Percentiles rank a stretch among this genome's conserved stretches.
Conservation (phyloP, 306 rosid genomes). For the barrel medic (Medicago truncatula) region DNA sequence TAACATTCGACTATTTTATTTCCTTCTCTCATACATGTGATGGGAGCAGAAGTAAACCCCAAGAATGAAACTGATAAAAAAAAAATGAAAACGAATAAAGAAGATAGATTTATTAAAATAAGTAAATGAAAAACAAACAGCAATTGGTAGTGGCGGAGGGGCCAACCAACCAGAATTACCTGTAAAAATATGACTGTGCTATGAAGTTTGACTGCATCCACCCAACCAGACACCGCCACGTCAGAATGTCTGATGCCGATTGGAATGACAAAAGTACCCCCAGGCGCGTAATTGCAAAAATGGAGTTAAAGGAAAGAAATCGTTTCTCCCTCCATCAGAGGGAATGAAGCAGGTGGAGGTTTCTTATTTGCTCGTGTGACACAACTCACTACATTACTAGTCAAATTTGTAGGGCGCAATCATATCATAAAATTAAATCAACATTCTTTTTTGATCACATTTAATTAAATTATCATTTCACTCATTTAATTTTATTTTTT, state of each 20-base stretch:
- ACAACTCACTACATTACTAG: background rate
- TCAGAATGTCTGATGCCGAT: slow-evolving; percentile 27
- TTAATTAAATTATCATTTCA: too few species aligned
- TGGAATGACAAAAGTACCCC: slow-evolving; percentile 31
- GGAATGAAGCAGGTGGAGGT: slow-evolving; percentile 21
- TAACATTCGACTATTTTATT: too few species aligned
- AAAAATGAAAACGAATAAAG: too few species aligned
- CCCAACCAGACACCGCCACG: slow-evolving; percentile 38
- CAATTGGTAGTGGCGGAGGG: slow-evolving; percentile 7
- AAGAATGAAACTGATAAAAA: background rate
- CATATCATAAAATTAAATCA: too few species aligned
- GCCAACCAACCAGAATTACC: slow-evolving; percentile 19
- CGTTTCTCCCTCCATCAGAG: background rate
- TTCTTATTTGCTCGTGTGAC: background rate
- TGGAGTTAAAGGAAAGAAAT: background rate
- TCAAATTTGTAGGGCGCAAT: slow-evolving; percentile 38
- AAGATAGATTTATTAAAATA: background rate
- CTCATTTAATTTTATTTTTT: background rate
- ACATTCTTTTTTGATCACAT: too few species aligned
- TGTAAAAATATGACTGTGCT: background rate
- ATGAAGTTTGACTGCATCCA: background rate
- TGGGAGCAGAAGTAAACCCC: background rate
- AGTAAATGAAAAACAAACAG: background rate
- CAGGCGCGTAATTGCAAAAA: background rate
- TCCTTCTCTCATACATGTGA: background rate